Conservation (phyloP, 2,329 filamentous ascomycete genomes). For the Aspergillus candidus region DNA sequence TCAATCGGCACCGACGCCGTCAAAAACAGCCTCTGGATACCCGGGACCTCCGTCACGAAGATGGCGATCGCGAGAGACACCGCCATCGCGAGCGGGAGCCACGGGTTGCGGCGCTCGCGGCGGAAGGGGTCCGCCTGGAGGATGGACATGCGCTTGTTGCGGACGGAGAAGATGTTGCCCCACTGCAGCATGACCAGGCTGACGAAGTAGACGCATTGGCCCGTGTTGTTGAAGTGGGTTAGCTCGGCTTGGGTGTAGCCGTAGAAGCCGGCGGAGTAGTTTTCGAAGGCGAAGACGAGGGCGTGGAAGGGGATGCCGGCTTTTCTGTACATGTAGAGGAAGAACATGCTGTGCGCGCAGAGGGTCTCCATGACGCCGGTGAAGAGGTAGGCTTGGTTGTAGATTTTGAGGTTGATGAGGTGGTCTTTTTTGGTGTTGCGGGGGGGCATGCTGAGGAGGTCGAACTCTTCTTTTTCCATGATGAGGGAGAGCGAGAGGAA, state of each 20-base stretch:
- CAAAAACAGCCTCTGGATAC: conserved; percentile 45
- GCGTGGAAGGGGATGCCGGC: conserved; percentile 44
- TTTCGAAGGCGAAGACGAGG: conserved; percentile 48
- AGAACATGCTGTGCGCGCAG: conserved; percentile 49
- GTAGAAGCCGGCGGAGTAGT: conserved; percentile 45
- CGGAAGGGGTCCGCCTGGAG: conserved; percentile 48
- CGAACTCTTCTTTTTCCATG: conserved; percentile 53
- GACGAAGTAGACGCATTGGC: conserved; percentile 51
- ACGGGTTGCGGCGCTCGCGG: conserved; percentile 45
- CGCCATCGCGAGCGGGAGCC: conserved; percentile 43
- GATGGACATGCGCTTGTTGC: conserved; percentile 49
- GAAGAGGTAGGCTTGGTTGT: conserved; percentile 49
- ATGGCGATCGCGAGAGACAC: conserved; percentile 48
- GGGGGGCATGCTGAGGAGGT: conserved; percentile 47
- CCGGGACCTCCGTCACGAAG: conserved; percentile 49
- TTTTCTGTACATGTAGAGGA: conserved; percentile 47
- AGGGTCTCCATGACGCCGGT: conserved; percentile 48
- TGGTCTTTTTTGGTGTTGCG: conserved; percentile 48
- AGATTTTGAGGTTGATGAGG: conserved; percentile 49
- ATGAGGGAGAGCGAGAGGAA: conserved; percentile 49
- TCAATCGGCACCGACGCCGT: conserved; percentile 48
- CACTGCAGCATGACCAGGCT: conserved; percentile 50
- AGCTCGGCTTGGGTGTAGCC: conserved; percentile 45
- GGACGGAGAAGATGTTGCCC: conserved; percentile 48
- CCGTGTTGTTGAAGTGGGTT: conserved; percentile 44